Base-by-base conservation (phyloP, 2,329 filamentous ascomycete species). In the Fusarium miscanthi region DNA sequence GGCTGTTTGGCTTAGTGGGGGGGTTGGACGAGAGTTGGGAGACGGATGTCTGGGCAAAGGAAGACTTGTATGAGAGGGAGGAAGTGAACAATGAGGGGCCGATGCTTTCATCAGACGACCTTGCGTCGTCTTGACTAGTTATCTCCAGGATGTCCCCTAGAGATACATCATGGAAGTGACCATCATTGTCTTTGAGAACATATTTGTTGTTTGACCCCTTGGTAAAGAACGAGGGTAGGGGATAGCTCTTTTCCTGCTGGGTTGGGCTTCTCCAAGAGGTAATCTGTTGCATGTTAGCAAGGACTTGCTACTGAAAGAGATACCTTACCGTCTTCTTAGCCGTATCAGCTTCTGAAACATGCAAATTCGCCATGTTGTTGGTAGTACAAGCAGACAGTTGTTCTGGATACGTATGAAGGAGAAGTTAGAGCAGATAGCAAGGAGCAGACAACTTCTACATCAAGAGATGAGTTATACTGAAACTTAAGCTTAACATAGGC, bases 61-160 rank as follows among this genome's bases (percentile, higher is more conserved):
- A 72, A 21, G 66, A 70, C 42, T 70, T 70, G 51, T 70, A 70
- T 23, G 66, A 70, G 8, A 48, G 61, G 4, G 61, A 66, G 53
- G 66, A 56, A 31, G 56, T 56, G 23, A 66, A 59, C 9, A 70
- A 11, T 9, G 68, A 66, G 23, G 61, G 66, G 17, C 48, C 45
- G 35, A 35, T 49, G 41, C 68, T 70, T 25, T 70, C 52, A 14
- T 58, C 49, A 13, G 66, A 70, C 10, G 68, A 70, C 16, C 33
- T 53, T 12, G 17, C 14, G 3, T 70, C 68, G 13, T 70, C 57
- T 8, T 59, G 52, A 19, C 43, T 66, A 13, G 46, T 42, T 31
- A 42, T 69, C 16, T 58, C 31, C 7, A 64, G 27, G 4, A 63
- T 64, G 2, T 64, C 59, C 16, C 38, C 38, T 21, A 69, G 16